Percentiles rank a stretch among this genome's conserved stretches.
These are phyloP conservation scores for Salix viminalis DNA, from an alignment of 345 rosid genomes.

Conservation along the genomic window DNA sequence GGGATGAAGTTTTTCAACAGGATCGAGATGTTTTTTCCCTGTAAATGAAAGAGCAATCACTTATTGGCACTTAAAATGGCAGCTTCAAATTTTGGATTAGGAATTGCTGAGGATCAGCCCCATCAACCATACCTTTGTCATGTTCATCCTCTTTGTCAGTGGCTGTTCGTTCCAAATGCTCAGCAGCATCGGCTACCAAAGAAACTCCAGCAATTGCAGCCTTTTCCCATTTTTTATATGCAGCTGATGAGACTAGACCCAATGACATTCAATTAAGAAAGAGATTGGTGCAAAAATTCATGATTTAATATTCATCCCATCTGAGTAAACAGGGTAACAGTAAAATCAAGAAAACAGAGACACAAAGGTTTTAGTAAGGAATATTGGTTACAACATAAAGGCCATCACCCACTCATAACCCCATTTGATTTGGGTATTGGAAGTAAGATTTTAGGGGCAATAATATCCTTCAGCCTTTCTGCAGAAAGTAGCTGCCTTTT, in stretches of 20 bases:
- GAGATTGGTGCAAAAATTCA: not conserved
- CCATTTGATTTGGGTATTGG: not conserved
- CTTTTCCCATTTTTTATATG: slow-evolving; percentile 92
- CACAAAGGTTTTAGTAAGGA: not conserved
- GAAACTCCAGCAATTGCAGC: slow-evolving; percentile 99
- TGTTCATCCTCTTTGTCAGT: slow-evolving; percentile 49
- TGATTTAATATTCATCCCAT: not conserved
- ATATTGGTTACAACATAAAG: not conserved
- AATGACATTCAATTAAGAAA: slow-evolving; percentile 25
- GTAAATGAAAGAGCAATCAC: slow-evolving; percentile 18
- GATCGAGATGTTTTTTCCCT: slow-evolving; percentile 40
- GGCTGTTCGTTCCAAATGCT: slow-evolving; percentile 76
- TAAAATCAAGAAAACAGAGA: not conserved
- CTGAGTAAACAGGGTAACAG: not conserved
- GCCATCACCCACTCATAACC: not conserved
- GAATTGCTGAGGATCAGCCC: slow-evolving; percentile 18
- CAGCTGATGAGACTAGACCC: slow-evolving; percentile 51
- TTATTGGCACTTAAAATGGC: slow-evolving; percentile 8
- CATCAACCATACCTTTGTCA: slow-evolving; percentile 40
- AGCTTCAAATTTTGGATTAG: slow-evolving; percentile 18
- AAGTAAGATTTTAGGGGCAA: not conserved
- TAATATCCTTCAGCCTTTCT: not conserved
- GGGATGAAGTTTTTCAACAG: slow-evolving; percentile 38
- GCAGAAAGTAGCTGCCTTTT: not conserved
- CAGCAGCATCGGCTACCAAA: slow-evolving; percentile 99